Evolutionary conservation across 768 basidiomycete genomes (phyloP).

Genomic region (Kwoniella heveanensis): DNA sequence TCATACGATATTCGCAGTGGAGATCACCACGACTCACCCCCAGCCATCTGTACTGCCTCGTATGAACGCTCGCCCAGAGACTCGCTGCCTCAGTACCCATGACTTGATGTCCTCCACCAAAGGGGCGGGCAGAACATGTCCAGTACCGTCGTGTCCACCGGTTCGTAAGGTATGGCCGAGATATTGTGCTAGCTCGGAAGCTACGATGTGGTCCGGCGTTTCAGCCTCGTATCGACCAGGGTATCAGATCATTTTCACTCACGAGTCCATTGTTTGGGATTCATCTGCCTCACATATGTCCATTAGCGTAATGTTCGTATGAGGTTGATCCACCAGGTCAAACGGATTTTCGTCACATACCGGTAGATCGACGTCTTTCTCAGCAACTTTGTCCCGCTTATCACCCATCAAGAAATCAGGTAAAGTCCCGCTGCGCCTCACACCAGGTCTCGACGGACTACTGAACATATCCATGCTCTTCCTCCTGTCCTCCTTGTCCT

Average conservation of each 20-base stretch:
- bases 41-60: slow-evolving; percentile 35
- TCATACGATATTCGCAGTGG: background rate
- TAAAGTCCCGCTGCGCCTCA: slow-evolving; percentile 37
- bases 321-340: too few species aligned
- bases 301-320: slow-evolving; percentile 1
- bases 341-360: slow-evolving; percentile 30
- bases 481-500: slow-evolving; percentile 31
- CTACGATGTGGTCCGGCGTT: slow-evolving; percentile 5
- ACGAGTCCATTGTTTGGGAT: slow-evolving; percentile 47
- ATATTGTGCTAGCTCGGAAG: slow-evolving; percentile 44
- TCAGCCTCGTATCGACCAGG: background rate
- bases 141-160: slow-evolving; percentile 37
- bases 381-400: slow-evolving; percentile 7
- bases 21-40: slow-evolving; percentile 30
- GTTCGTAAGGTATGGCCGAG: slow-evolving; percentile 39
- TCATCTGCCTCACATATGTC: slow-evolving; percentile 16
- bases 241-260: background rate
- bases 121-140: slow-evolving; percentile 37
- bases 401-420: slow-evolving; percentile 21
- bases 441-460: slow-evolving; percentile 28
- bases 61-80: slow-evolving; percentile 41
- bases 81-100: slow-evolving; percentile 45
- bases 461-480: slow-evolving; percentile 25
- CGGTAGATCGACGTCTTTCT: slow-evolving; percentile 36
- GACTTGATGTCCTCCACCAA: slow-evolving; percentile 50